phyloP scores from a whole-genome alignment of 306 rosid genomes.

The Bauhinia variegata region DNA sequence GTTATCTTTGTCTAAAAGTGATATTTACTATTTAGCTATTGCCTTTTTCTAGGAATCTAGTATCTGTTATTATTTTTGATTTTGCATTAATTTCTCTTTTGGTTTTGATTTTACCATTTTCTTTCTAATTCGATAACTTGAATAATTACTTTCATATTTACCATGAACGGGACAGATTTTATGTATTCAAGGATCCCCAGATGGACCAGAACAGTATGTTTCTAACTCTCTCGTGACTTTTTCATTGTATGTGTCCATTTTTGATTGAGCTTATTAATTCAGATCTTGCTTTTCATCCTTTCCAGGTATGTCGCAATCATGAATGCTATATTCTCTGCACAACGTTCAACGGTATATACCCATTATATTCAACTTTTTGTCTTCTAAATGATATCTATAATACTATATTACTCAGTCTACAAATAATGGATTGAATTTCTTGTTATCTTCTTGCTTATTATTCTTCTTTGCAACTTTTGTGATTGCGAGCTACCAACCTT shows the following conservation, averaged over 20 bases:
- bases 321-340: constrained; percentile 97
- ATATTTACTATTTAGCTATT: too few relatives aligned
- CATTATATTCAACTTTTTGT: constrained; percentile 13
- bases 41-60: neutral
- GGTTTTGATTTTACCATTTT: neutral
- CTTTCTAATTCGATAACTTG: constrained; percentile 2
- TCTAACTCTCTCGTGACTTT: too few relatives aligned
- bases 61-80: constrained; percentile 3
- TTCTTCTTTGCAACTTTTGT: neutral
- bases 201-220: constrained; percentile 95
- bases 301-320: constrained; percentile 94
- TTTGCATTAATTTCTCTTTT: neutral
- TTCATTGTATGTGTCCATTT: constrained; percentile 30
- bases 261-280: constrained; percentile 27
- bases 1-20: too few relatives aligned
- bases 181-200: constrained; percentile 88
- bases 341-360: constrained; percentile 66
- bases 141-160: constrained; percentile 31
- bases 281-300: constrained; percentile 31
- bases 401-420: neutral
- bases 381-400: neutral
- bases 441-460: neutral
- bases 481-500: neutral
- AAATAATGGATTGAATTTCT: neutral
- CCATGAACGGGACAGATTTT: constrained; percentile 69